These are phyloP conservation scores for Boletus semigastroideus DNA, from an alignment of 1,284 basidiomycete species.

Conservation along the genomic window DNA sequence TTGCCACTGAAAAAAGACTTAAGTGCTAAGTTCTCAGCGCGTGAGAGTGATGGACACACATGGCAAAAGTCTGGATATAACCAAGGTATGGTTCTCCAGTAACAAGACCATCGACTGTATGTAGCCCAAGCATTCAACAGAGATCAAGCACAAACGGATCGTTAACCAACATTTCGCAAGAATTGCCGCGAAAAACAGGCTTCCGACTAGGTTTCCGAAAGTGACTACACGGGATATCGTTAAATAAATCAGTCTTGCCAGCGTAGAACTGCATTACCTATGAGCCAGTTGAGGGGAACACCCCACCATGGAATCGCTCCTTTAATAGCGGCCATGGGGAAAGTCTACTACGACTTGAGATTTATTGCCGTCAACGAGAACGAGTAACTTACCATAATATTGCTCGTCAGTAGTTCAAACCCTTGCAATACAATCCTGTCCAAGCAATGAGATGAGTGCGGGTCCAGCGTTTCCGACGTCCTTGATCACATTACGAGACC, in stretches of 20 bases:
- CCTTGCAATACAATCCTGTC: constrained; percentile 71
- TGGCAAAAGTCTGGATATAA: constrained; percentile 51
- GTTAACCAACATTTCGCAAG: constrained; percentile 57
- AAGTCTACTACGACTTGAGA: constrained; percentile 41
- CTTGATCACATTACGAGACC: constrained; percentile 65
- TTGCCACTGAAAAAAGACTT: constrained; percentile 46
- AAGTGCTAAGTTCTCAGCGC: neutral
- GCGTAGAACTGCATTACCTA: constrained; percentile 42
- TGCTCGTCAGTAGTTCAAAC: constrained; percentile 69
- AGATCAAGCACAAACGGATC: neutral
- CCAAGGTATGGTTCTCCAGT: constrained; percentile 56
- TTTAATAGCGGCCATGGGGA: constrained; percentile 66
- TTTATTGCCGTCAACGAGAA: neutral
- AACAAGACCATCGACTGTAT: constrained; percentile 55
- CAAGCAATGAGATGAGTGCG: neutral
- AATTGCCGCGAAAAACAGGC: constrained; percentile 69
- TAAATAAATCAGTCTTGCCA: neutral
- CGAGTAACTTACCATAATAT: constrained; percentile 59
- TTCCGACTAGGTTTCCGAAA: constrained; percentile 71
- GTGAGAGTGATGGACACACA: constrained; percentile 40
- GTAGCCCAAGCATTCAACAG: neutral
- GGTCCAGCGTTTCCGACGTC: neutral
- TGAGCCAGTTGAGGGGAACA: constrained; percentile 63
- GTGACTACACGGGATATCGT: constrained; percentile 44
- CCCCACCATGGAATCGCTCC: constrained; percentile 68